Conservation (phyloP, 2,329 filamentous ascomycete species). For the Rhytidhysteron rufulum region DNA sequence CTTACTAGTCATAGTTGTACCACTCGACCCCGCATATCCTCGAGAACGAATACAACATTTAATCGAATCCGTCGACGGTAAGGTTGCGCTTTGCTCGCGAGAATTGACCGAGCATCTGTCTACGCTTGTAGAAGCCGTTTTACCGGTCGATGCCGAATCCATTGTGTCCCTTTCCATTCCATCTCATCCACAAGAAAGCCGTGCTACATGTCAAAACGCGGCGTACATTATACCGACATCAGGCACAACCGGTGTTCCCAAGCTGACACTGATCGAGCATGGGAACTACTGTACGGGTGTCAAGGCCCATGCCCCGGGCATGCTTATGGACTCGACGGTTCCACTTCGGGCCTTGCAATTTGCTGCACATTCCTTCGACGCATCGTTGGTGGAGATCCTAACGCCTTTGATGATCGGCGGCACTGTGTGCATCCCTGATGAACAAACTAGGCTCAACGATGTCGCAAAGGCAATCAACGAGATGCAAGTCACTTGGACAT, state of each 20-base stretch:
- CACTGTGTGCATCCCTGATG: constrained; percentile 36
- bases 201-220: constrained; percentile 22
- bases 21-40: constrained; percentile 34
- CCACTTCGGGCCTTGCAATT: constrained; percentile 33
- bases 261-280: constrained; percentile 32
- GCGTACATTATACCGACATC: constrained; percentile 36
- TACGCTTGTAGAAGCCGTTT: constrained; percentile 25
- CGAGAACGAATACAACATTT: constrained; percentile 29
- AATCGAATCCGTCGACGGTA: constrained; percentile 26
- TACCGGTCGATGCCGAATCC: constrained; percentile 23
- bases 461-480: constrained; percentile 39
- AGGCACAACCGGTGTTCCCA: constrained; percentile 32
- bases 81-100: constrained; percentile 18
- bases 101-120: constrained; percentile 21
- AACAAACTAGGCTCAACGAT: constrained; percentile 47
- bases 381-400: constrained; percentile 34
- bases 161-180: constrained; percentile 8
- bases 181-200: constrained; percentile 16
- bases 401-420: constrained; percentile 30
- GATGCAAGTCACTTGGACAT: constrained; percentile 29
- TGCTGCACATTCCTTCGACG: constrained; percentile 36
- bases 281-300: constrained; percentile 16
- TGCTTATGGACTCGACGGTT: constrained; percentile 16
- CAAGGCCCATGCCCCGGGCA: constrained; percentile 12
- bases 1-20: constrained; percentile 17